Evolutionary conservation across 176 grass and related monocot species (phyloP), one percentile per base, ranked within the genome.

Genomic region (Pharus latifolius): DNA sequence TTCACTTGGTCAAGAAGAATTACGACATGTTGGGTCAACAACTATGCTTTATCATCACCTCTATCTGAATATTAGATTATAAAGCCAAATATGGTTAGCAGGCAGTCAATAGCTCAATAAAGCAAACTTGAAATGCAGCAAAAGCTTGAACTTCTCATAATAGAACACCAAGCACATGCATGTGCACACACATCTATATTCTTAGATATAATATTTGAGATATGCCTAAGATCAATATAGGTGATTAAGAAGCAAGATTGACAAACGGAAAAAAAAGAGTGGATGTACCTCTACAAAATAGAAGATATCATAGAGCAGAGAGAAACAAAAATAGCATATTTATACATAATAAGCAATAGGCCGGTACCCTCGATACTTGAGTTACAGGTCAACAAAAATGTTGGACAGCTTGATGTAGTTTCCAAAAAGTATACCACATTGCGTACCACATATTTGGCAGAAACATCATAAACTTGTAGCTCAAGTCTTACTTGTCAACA

Each of bases 31-130:
- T 62, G 24, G 47, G 5, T 75, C 55, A 63, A 73, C 63, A 74
- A 54, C 41, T 64, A 72, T 80, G 54, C 22, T 69, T 79, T 69
- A 79, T 74, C 82, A 79, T 79, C 40, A 47, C 48, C 54, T 63
- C 58, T 74, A 47, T 61, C 69, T 85, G 82, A 53, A 80, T 30
- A 74, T 34, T 17, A 67, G 17, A 69, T 74, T 55, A 59, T 38
- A 9, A 38, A 38, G 17, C n/a, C 18, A 63, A 79, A 74, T 43
- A 74, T 30, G 45, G n/a, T 80, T 65, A 85, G 55, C 22, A 60
- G 8, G 18, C 8, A 74, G 25, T 69, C 22, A 32, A 74, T 38
- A 79, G 41, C 22, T 48, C 16, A 24, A 25, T 17, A 85, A 38
- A 38, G 20, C 24, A 47, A 17, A 85, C 20, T 68, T 46, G 45